Evolutionary conservation across 495 filamentous ascomycete species (phyloP).

Genomic region (Penicillium simplicissimum): DNA sequence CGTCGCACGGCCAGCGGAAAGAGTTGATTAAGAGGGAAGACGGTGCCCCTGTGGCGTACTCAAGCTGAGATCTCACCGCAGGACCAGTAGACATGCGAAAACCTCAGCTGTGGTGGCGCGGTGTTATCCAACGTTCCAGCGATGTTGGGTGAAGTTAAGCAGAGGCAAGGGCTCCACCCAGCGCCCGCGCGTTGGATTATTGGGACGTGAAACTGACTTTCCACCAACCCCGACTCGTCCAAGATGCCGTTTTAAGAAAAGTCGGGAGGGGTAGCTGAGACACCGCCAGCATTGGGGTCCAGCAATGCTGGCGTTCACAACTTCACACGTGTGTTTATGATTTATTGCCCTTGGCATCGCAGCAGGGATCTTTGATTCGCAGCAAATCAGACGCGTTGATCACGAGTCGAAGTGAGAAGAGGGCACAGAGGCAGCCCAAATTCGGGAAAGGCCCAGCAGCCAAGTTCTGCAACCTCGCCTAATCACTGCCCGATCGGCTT

Average conservation of each 20-base stretch:
- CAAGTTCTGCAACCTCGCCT: neutral
- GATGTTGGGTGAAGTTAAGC: neutral
- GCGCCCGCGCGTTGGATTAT: conserved; percentile 3
- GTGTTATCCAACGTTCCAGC: neutral
- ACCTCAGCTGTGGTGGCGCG: neutral
- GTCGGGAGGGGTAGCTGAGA: neutral
- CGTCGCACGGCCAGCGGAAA: neutral
- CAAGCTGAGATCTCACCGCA: neutral
- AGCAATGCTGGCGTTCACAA: conserved; percentile 1
- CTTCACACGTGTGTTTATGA: conserved; percentile 1
- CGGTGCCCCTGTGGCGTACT: neutral
- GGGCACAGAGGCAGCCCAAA: no score
- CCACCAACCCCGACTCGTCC: conserved; percentile 3
- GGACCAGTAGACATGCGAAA: neutral
- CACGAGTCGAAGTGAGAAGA: no score
- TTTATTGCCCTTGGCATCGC: no score
- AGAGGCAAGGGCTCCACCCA: conserved; percentile 3
- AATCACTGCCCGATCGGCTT: neutral
- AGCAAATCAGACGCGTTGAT: no score
- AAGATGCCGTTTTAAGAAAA: neutral
- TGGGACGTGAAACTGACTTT: neutral
- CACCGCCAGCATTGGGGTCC: neutral
- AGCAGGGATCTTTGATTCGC: no score
- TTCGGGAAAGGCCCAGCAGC: neutral
- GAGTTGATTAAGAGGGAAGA: neutral